These are phyloP conservation scores for Phialophora expanda DNA, from an alignment of 2,329 filamentous ascomycete genomes.

Conservation along the genomic window DNA sequence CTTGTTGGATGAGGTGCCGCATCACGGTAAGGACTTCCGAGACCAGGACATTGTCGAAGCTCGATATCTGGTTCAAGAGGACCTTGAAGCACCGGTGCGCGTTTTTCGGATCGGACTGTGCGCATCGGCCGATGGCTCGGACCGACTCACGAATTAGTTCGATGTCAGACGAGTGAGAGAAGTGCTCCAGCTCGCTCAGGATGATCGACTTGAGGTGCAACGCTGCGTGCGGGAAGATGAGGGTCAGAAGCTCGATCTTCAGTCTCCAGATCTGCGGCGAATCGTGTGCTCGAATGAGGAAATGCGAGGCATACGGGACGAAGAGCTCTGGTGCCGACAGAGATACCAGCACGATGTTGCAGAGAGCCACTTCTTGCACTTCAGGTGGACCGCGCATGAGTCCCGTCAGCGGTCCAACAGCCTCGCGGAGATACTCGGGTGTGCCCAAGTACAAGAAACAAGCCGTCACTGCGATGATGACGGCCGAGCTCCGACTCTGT, in stretches of 20 bases:
- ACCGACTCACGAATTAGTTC: slow-evolving; percentile 86
- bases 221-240: slow-evolving; percentile 85
- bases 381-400: slow-evolving; percentile 83
- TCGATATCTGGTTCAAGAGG: slow-evolving; percentile 84
- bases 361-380: slow-evolving; percentile 85
- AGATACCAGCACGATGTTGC: slow-evolving; percentile 94
- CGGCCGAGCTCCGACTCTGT: slow-evolving; percentile 89
- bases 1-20: slow-evolving; percentile 90
- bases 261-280: slow-evolving; percentile 82
- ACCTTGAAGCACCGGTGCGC: slow-evolving; percentile 79
- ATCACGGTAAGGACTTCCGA: slow-evolving; percentile 95
- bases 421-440: slow-evolving; percentile 71
- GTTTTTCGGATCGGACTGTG: slow-evolving; percentile 68
- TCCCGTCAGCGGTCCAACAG: slow-evolving; percentile 83
- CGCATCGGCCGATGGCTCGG: slow-evolving; percentile 89
- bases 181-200: slow-evolving; percentile 91
- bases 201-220: slow-evolving; percentile 81
- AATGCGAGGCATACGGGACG: slow-evolving; percentile 85
- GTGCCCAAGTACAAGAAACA: slow-evolving; percentile 87
- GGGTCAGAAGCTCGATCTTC: slow-evolving; percentile 87
- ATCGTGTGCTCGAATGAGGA: slow-evolving; percentile 82
- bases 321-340: slow-evolving; percentile 78
- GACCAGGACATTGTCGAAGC: slow-evolving; percentile 79
- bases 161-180: slow-evolving; percentile 75
- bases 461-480: slow-evolving; percentile 84